These are phyloP conservation scores for Albifimbria verrucaria DNA, from an alignment of 2,329 filamentous ascomycete genomes.

Conservation along the genomic window DNA sequence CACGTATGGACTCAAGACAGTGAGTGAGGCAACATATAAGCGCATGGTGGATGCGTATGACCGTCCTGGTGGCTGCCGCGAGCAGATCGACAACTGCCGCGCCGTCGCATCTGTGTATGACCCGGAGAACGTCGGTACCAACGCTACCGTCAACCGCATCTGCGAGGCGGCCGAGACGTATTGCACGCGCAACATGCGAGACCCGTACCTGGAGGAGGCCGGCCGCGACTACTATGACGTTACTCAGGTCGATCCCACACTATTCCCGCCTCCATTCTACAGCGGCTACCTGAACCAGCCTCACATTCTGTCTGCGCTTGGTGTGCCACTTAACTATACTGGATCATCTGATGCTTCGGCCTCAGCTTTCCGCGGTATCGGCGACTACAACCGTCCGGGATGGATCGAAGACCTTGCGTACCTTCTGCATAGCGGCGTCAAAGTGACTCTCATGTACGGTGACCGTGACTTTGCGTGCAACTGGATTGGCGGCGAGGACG, in stretches of 20 bases:
- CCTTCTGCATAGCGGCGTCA: slow-evolving; percentile 58
- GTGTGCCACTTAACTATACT: slow-evolving; percentile 9
- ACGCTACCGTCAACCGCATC: slow-evolving; percentile 9
- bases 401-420: slow-evolving; percentile 41
- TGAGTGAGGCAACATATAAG: slow-evolving; percentile 13
- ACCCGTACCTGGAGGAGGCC: slow-evolving; percentile 12
- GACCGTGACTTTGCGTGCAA: slow-evolving; percentile 54
- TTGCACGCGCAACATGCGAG: slow-evolving; percentile 7
- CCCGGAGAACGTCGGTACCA: slow-evolving; percentile 12
- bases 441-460: slow-evolving; percentile 63
- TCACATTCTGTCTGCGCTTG: slow-evolving; percentile 4
- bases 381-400: slow-evolving; percentile 16
- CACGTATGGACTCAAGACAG: slow-evolving; percentile 25
- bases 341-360: slow-evolving; percentile 9
- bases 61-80: slow-evolving; percentile 9
- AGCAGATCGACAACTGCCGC: slow-evolving; percentile 16
- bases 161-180: slow-evolving; percentile 12
- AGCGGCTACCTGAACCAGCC: slow-evolving; percentile 14
- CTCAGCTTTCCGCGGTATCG: slow-evolving; percentile 8
- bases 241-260: slow-evolving; percentile 12
- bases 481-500: slow-evolving; percentile 48
- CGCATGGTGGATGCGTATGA: slow-evolving; percentile 26
- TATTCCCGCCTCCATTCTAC: slow-evolving; percentile 12
- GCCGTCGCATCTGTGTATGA: slow-evolving; percentile 10
- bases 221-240: slow-evolving; percentile 17